phyloP scores from a whole-genome alignment of 768 basidiomycete genomes.

The Lactifluus echinatus region DNA sequence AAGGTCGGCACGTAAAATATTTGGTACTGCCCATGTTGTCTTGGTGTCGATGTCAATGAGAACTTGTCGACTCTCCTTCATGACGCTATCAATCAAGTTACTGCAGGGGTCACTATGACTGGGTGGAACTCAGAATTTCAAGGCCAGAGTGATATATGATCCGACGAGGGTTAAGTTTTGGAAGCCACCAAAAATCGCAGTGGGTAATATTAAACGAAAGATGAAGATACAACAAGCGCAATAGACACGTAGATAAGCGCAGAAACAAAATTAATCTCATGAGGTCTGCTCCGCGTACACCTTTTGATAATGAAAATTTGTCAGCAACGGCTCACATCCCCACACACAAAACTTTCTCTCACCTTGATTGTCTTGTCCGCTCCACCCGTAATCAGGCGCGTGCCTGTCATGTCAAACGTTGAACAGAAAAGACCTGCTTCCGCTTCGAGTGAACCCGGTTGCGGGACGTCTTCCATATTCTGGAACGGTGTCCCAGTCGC shows the following conservation, averaged over 20 bases:
- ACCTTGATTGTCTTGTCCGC: slow-evolving; percentile 99
- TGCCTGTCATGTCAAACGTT: slow-evolving; percentile 93
- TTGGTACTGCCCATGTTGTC: background rate
- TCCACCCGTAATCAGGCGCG: slow-evolving; percentile 88
- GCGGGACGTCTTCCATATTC: slow-evolving; percentile 85
- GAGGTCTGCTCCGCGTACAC: slow-evolving; percentile 67
- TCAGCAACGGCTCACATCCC: background rate
- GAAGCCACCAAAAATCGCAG: background rate
- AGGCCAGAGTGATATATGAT: too few relatives aligned
- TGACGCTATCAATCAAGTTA: too few relatives aligned
- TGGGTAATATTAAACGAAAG: background rate
- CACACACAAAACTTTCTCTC: slow-evolving; percentile 21
- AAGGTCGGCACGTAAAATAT: background rate
- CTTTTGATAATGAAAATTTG: slow-evolving; percentile 25
- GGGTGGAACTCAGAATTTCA: background rate
- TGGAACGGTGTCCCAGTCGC: slow-evolving; percentile 93
- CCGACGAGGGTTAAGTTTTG: background rate
- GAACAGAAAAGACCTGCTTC: slow-evolving; percentile 97
- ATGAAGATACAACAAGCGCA: background rate
- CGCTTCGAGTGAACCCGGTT: slow-evolving; percentile 96
- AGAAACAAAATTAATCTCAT: slow-evolving; percentile 24
- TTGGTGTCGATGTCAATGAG: background rate
- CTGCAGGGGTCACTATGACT: too few relatives aligned
- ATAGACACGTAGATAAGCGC: background rate
- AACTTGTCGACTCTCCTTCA: background rate